phyloP scores from a whole-genome alignment of 352 stramenopile genomes.

The Globisporangium middletonii region DNA sequence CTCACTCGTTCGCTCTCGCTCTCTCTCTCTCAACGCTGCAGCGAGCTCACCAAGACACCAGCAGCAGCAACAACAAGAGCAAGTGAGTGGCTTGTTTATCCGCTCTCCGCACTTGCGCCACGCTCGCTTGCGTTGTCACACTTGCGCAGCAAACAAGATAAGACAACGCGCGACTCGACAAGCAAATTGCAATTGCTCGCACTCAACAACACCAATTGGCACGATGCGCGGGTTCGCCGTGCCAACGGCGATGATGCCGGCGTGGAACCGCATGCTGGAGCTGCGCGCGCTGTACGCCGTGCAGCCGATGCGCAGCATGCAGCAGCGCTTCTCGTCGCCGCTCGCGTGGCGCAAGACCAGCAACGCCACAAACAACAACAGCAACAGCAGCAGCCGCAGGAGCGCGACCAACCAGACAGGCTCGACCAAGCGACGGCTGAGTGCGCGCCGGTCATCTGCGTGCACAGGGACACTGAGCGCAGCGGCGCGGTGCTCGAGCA shows the following conservation, averaged over 20 bases:
- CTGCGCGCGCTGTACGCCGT: constrained; percentile 25
- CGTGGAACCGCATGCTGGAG: constrained; percentile 37
- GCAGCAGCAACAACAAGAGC: no score
- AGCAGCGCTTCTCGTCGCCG: constrained; percentile 31
- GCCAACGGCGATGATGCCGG: constrained; percentile 24
- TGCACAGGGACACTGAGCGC: not conserved
- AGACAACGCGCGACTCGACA: no score
- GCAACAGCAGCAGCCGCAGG: constrained; percentile 2
- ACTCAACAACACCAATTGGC: not conserved
- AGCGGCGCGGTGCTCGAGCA: constrained; percentile 18
- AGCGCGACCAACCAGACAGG: constrained; percentile 3
- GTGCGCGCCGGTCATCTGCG: constrained; percentile 15
- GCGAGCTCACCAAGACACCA: no score
- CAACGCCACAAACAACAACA: constrained; percentile 7
- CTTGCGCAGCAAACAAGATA: no score
- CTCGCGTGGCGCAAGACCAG: constrained; percentile 21
- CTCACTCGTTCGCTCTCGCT: no score
- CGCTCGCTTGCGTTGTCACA: no score
- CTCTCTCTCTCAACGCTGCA: no score
- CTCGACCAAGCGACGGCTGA: constrained; percentile 15
- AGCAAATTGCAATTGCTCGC: not conserved
- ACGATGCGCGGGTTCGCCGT: constrained; percentile 12
- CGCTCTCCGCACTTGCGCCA: no score
- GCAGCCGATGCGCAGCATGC: constrained; percentile 9
- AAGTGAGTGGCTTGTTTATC: no score